Evolutionary conservation across 2,329 filamentous ascomycete genomes (phyloP).

Genomic region (Aspergillus ochraceoroseus): DNA sequence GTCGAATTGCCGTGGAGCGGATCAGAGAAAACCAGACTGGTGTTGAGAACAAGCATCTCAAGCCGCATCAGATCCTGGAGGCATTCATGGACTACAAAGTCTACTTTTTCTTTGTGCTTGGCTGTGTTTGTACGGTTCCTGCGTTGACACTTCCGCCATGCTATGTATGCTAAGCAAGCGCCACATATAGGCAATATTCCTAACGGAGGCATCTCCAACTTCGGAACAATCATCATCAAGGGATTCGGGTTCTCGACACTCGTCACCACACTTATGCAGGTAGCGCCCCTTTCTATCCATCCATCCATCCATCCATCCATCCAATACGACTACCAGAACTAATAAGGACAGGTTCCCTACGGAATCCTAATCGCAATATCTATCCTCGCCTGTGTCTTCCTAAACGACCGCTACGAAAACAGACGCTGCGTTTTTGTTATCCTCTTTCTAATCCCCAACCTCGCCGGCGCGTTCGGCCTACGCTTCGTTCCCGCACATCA

Average conservation of each 20-base stretch:
- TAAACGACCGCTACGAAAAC: slow-evolving; percentile 47
- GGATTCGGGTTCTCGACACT: slow-evolving; percentile 55
- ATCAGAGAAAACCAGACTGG: slow-evolving; percentile 56
- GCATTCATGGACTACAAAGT: slow-evolving; percentile 56
- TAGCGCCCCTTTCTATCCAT: slow-evolving; percentile 54
- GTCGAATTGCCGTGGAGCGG: slow-evolving; percentile 53
- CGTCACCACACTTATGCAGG: slow-evolving; percentile 52
- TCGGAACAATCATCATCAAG: slow-evolving; percentile 52
- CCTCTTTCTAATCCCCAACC: slow-evolving; percentile 56
- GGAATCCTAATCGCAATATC: slow-evolving; percentile 49
- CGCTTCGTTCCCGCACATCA: slow-evolving; percentile 50
- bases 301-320: slow-evolving; percentile 7
- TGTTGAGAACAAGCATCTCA: slow-evolving; percentile 54
- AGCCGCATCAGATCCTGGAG: slow-evolving; percentile 53
- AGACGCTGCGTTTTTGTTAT: slow-evolving; percentile 52
- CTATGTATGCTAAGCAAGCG: slow-evolving; percentile 34
- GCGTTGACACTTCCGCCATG: neutral
- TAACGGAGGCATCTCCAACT: slow-evolving; percentile 49
- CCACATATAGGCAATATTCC: slow-evolving; percentile 48
- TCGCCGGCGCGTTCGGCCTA: slow-evolving; percentile 56
- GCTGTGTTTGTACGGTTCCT: slow-evolving; percentile 39
- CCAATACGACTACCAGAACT: slow-evolving; percentile 16
- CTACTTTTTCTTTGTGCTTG: slow-evolving; percentile 54
- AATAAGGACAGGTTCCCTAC: slow-evolving; percentile 42
- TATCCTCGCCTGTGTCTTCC: slow-evolving; percentile 47